Evolutionary conservation across 2,329 filamentous ascomycete species (phyloP), one percentile per base, ranked within the genome.

Genomic region (Aspergillus felis): DNA sequence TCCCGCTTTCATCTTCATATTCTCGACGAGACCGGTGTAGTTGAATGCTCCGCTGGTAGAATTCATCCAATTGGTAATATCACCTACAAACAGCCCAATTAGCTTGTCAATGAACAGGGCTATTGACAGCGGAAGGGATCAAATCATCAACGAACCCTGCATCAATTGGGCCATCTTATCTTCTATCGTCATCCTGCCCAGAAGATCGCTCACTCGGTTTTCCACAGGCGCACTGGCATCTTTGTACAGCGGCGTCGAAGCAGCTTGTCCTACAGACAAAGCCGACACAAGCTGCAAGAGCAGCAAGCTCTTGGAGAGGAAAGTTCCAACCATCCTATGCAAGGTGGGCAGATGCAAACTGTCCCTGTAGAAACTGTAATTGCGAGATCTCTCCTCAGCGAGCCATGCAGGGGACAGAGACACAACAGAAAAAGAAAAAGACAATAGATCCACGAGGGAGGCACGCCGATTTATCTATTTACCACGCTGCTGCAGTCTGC

Each of bases 1-100:
- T 41, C 88, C 87, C n/a, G 84, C 84, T 35, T 87, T 84, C 64
- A 80, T 78, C 35, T 81, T 76, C 79, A 90, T 89, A 68, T 84
- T 90, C 75, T 82, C 85, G 50, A 81, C 84, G 10, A 91, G 76
- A 0, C 87, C 89, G 0, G 82, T 84, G 53, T 82, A 77, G 68
- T 91, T 91, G 74, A 89, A 85, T n/a, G 74, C 78, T 55, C 86
- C 86, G 35, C 82, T 81, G 0, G 83, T 86, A n/a, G 81, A 80
- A 68, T 91, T 85, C 71, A 91, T 82, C 84, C 87, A 92, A 68
- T 90, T 90, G 5, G 82, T 80, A 59, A 92, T 80, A 66, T 91
- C 89, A 50, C 88, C 81, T 76, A 47, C 14, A 32, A 24, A n/a
- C 28, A 32, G 53, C 9, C n/a, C 17, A 17, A 22, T 48, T 10